Conservation (phyloP, 805 yeast species). For the Danielia oregonensis region DNA sequence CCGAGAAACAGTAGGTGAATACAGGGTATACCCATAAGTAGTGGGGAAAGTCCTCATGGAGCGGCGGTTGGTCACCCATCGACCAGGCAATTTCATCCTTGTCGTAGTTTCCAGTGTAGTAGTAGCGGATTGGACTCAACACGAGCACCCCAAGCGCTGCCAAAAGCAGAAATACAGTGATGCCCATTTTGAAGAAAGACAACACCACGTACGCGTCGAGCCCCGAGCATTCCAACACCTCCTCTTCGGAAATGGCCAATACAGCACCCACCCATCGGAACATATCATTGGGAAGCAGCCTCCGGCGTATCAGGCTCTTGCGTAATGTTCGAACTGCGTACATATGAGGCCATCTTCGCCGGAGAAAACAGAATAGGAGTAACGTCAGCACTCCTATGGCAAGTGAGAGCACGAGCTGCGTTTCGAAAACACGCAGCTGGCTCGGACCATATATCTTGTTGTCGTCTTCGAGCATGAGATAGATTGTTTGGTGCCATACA, state of each 20-base stretch:
- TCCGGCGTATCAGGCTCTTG: conserved; percentile 29
- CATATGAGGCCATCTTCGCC: conserved; percentile 54
- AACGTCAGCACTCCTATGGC: conserved; percentile 46
- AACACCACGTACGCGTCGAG: conserved; percentile 34
- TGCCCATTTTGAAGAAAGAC: conserved; percentile 35
- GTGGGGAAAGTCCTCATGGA: conserved; percentile 34
- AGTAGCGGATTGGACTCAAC: conserved; percentile 35
- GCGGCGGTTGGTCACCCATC: conserved; percentile 18
- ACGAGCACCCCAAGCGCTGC: conserved; percentile 24
- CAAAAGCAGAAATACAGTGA: conserved; percentile 18
- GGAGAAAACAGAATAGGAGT: conserved; percentile 44
- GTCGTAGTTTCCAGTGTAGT: conserved; percentile 42
- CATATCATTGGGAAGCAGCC: conserved; percentile 38
- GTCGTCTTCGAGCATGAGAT: conserved; percentile 9
- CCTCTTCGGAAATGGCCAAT: conserved; percentile 22
- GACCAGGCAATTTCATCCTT: conserved; percentile 29
- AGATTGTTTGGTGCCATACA: neutral
- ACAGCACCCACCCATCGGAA: conserved; percentile 25
- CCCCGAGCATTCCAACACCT: conserved; percentile 21
- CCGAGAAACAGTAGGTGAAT: conserved; percentile 54
- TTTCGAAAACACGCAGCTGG: conserved; percentile 54
- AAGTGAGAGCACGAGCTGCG: conserved; percentile 49
- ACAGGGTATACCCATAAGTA: conserved; percentile 52
- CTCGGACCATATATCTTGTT: conserved; percentile 38
- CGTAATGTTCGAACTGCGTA: conserved; percentile 54